A percentile compares a stretch with the other conserved stretches of the same genome.
Evolutionary conservation across 176 grass and related monocot species (phyloP).

Genomic region (Eleusine coracana): DNA sequence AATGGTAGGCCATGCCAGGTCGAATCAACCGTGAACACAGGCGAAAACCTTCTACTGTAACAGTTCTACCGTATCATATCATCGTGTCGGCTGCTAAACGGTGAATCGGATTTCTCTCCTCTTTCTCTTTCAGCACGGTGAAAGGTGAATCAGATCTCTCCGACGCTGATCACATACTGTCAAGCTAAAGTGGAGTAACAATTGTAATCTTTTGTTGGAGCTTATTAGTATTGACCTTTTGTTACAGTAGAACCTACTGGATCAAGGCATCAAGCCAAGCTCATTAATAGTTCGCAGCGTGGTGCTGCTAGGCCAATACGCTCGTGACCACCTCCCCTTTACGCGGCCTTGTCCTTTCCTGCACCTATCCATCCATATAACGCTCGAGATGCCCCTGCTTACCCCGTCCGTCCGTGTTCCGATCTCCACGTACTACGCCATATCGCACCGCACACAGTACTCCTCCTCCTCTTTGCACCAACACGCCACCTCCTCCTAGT

Average conservation of each 20-base stretch:
- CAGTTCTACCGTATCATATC: background rate
- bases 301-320: background rate
- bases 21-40: background rate
- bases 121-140: too few relatives aligned
- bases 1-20: conserved; percentile 23
- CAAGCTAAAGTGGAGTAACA: background rate
- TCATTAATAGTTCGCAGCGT: background rate
- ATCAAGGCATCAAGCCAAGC: background rate
- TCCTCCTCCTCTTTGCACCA: background rate
- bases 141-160: background rate
- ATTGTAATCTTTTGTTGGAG: background rate
- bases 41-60: background rate
- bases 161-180: background rate
- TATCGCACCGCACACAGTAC: conserved; percentile 29
- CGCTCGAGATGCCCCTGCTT: background rate
- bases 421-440: conserved; percentile 18
- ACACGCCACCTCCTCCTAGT: conserved; percentile 3
- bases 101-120: background rate
- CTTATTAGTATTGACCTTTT: background rate
- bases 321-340: conserved; percentile 60
- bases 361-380: conserved; percentile 34
- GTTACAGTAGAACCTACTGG: background rate
- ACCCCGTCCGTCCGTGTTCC: conserved; percentile 16
- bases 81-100: background rate
- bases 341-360: conserved; percentile 55